Conservation (phyloP, 305 asterid genomes). For the Fraxinus greggii region DNA sequence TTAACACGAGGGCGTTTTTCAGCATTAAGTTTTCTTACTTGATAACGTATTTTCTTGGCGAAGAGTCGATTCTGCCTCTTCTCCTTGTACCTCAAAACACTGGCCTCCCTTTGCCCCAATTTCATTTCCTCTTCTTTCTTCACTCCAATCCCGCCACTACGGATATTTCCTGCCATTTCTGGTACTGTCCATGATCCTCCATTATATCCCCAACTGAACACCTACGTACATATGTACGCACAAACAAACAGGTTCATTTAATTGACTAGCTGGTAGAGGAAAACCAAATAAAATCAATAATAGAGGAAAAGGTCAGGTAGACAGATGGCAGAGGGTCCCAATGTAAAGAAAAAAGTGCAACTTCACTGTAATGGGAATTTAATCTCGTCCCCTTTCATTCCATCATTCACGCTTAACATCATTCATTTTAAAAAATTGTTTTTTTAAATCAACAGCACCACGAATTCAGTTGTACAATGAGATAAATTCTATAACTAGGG, state of each 20-base stretch:
- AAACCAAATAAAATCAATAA: neutral
- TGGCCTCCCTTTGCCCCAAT: conserved; percentile 64
- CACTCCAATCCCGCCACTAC: conserved; percentile 10
- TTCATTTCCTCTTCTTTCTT: conserved; percentile 28
- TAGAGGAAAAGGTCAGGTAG: neutral
- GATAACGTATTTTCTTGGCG: conserved; percentile 65
- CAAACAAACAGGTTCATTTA: neutral
- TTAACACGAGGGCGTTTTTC: conserved; percentile 86
- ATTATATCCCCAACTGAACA: conserved; percentile 32
- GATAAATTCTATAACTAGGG: no score
- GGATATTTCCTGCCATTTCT: conserved; percentile 25
- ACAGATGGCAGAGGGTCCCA: neutral
- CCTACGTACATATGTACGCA: conserved; percentile 10
- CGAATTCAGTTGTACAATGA: no score
- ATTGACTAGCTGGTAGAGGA: neutral
- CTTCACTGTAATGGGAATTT: neutral
- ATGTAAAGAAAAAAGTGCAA: neutral
- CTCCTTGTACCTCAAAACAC: conserved; percentile 77
- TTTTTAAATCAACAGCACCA: no score
- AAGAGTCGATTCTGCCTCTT: conserved; percentile 76
- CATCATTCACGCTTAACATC: no score
- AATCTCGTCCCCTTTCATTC: neutral
- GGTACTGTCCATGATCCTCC: conserved; percentile 52
- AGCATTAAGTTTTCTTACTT: conserved; percentile 82
- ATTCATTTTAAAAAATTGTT: no score